Evolutionary conservation across 2,329 filamentous ascomycete genomes (phyloP), one percentile per base, ranked within the genome.

Genomic region (Aurifilum marmelostoma): DNA sequence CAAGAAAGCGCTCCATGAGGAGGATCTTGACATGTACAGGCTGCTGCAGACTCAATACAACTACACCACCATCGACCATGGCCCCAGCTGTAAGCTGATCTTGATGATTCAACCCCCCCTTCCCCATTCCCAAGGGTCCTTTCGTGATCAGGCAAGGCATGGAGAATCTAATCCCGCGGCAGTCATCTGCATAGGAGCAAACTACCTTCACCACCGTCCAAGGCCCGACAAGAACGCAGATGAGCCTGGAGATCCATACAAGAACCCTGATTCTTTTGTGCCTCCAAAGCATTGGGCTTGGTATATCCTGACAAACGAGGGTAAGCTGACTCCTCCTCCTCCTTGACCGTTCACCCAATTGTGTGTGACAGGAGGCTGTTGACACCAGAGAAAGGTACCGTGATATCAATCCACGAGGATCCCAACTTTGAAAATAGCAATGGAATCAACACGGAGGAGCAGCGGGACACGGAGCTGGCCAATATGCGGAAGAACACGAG

Each of bases 31-130:
- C 71, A 73, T 84, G 71, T 80, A 80, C 70, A 63, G 87, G 39
- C 83, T 93, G 56, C 86, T 91, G 7, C 85, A 91, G 71, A 86
- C 90, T 67, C 89, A 92, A n/a, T 91, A 91, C 83, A 91, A 93
- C 76, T 94, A 91, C 77, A 90, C 89, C 18, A 91, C 90, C 0
- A 86, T 92, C 18, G 91, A 94, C 74, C 87, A 90, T 76, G 91
- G 90, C 0, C 80, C 83, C 21, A 84, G 83, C 76, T 92, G 90
- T 88, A 80, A 74, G 82, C 76, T 4, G 43, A 63, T 2, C 50
- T 32, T 50, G 37, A 9, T 21, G 8, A 9, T n/a, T 2, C 2
- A 43, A 41, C 61, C 65, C 60, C 50, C 73, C 74, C 77, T 67
- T 76, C n/a, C n/a, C n/a, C n/a, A n/a, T n/a, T n/a, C n/a, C n/a